Evolutionary conservation across 2,329 filamentous ascomycete species (phyloP), one percentile per base, ranked within the genome.

Genomic region (Diaporthe aspalathi): DNA sequence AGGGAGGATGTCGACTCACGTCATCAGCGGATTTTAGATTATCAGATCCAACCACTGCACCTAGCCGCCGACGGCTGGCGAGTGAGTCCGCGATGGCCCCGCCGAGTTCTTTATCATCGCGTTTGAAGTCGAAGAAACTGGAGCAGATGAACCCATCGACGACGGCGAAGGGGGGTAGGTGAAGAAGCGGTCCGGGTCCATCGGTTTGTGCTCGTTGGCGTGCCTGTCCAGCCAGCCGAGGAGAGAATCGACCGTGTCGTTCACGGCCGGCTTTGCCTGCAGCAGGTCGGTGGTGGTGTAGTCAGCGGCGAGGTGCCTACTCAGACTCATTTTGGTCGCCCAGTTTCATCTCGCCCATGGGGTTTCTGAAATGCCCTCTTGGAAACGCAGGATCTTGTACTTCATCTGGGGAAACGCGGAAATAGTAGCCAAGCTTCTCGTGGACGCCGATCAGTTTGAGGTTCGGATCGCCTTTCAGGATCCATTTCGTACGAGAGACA

Each of bases 301-400:
- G 7, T 76, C 79, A 12, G 77, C 67, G 35, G 80, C 76, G 6
- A 83, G 66, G 67, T 81, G 80, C 43, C 77, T 78, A 9, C 78
- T 74, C 66, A 78, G 78, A 53, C 77, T 75, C 27, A 79, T 78
- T 49, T 84, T 81, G 3, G 73, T 75, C 24, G 79, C n/a, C 79
- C 3, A 79, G 79, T 69, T 82, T 78, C 17, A 80, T 73, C 57
- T 79, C 79, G 2, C 80, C 80, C 81, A 85, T 82, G 27, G 79
- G 79, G 32, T 80, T 83, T 45, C 80, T 76, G 72, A 81, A 84
- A 16, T 79, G 79, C 47, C 80, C 75, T 69, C 67, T 6, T 45
- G 67, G 16, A 63, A 45, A 17, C 40, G 45, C 12, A 69, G 22
- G 38, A 69, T 63, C 67, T 65, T 65, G 54, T 69, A 69, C 67